Conservation (phyloP, 2,329 filamentous ascomycete species). For the Monilinia fructigena region DNA sequence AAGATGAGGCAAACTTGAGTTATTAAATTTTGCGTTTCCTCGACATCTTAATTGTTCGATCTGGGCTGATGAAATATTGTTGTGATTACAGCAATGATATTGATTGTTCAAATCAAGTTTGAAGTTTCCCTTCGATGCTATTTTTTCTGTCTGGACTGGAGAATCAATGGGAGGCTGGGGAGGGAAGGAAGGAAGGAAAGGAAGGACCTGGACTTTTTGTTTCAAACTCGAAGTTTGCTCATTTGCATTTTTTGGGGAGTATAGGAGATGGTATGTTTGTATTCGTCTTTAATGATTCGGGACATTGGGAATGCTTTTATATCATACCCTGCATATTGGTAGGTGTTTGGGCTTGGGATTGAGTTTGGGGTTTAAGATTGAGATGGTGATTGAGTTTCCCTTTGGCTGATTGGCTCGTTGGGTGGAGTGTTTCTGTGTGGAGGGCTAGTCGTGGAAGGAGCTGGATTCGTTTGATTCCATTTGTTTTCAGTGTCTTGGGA, state of each 20-base stretch:
- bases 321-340: slow-evolving; percentile 19
- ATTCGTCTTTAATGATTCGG: slow-evolving; percentile 3
- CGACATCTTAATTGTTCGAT: neutral
- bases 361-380: neutral
- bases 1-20: slow-evolving; percentile 21
- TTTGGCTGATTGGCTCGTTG: neutral
- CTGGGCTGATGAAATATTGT: neutral
- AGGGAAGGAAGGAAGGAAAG: neutral
- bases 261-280: slow-evolving; percentile 1
- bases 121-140: neutral
- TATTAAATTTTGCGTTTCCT: slow-evolving; percentile 15
- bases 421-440: neutral
- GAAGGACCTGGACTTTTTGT: neutral
- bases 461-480: neutral
- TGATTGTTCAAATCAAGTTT: neutral
- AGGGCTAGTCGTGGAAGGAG: neutral
- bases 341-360: slow-evolving; percentile 13
- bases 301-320: slow-evolving; percentile 19
- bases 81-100: neutral
- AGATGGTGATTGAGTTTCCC: neutral
- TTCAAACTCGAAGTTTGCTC: slow-evolving; percentile 1
- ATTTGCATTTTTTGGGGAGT: slow-evolving; percentile 19
- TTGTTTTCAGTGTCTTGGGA: neutral
- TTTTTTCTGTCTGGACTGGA: neutral
- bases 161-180: neutral